Evolutionary conservation across 164 flowering plant genomes (phyloP).

Genomic region (Litsea cubeba): DNA sequence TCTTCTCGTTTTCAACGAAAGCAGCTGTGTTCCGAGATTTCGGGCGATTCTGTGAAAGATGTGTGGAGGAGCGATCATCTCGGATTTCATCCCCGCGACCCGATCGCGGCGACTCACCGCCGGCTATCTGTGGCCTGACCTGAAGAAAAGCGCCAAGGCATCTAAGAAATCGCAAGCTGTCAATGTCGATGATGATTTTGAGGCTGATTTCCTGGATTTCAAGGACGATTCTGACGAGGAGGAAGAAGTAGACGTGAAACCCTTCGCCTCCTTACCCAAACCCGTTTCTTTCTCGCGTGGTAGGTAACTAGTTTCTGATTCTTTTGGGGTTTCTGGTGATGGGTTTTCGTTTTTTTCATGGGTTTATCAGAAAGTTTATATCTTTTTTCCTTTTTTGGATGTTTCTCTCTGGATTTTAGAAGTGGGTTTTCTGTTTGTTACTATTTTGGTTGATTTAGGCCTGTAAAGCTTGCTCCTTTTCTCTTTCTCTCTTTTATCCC

Average conservation of each 20-base stretch:
- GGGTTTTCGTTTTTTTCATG: not conserved
- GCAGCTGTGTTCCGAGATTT: not conserved
- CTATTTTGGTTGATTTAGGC: too few relatives aligned
- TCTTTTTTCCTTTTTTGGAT: not conserved
- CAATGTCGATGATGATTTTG: constrained; percentile 58
- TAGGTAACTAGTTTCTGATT: not conserved
- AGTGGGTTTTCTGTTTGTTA: not conserved
- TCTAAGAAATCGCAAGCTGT: constrained; percentile 25
- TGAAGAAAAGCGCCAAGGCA: constrained; percentile 26
- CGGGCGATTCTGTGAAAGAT: constrained; percentile 23
- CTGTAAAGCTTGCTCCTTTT: not conserved
- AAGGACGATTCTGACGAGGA: constrained; percentile 52
- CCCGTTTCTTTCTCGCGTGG: constrained; percentile 20
- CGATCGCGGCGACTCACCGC: constrained; percentile 40
- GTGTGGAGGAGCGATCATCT: constrained; percentile 97
- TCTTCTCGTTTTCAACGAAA: not conserved
- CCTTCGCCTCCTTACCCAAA: constrained; percentile 34
- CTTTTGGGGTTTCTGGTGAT: not conserved
- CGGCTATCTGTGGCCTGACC: constrained; percentile 48
- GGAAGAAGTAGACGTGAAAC: constrained; percentile 34
- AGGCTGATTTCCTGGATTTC: constrained; percentile 80
- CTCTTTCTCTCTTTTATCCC: not conserved
- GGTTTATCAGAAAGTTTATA: not conserved
- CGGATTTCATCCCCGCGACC: constrained; percentile 57
- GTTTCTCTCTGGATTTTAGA: not conserved